phyloP scores from a whole-genome alignment of 768 basidiomycete genomes.

The Rossbeevera mucosa region DNA sequence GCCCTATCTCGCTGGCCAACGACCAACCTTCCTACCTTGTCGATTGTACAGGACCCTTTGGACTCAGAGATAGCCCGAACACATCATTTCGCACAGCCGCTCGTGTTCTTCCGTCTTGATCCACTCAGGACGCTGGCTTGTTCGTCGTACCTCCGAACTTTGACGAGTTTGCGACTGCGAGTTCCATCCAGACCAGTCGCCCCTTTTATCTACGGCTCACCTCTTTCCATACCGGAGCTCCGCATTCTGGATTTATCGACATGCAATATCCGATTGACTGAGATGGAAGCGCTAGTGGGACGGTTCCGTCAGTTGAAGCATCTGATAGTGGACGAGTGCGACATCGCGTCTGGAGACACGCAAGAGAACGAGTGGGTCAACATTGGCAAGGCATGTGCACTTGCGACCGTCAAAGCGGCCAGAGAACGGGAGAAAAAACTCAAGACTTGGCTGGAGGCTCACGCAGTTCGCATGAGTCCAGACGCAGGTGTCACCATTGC shows the following conservation, averaged over 20 bases:
- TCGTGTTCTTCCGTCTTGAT: slow-evolving; percentile 78
- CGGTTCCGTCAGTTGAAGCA: slow-evolving; percentile 52
- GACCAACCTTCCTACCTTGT: slow-evolving; percentile 40
- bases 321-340: slow-evolving; percentile 68
- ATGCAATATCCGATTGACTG: slow-evolving; percentile 48
- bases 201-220: slow-evolving; percentile 33
- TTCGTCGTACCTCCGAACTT: slow-evolving; percentile 39
- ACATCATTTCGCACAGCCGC: slow-evolving; percentile 70
- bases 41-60: slow-evolving; percentile 65
- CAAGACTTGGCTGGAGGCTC: slow-evolving; percentile 45
- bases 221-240: slow-evolving; percentile 39
- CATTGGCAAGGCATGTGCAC: slow-evolving; percentile 58
- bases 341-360: slow-evolving; percentile 46
- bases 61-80: slow-evolving; percentile 35
- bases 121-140: slow-evolving; percentile 44
- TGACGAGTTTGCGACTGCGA: slow-evolving; percentile 61
- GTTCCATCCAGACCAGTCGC: slow-evolving; percentile 64
- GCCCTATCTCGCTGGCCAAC: slow-evolving; percentile 63
- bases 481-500: not conserved
- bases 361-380: slow-evolving; percentile 54
- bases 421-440: slow-evolving; percentile 64
- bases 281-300: slow-evolving; percentile 51
- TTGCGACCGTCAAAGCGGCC: slow-evolving; percentile 56
- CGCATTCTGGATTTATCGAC: slow-evolving; percentile 75
- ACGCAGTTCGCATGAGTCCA: slow-evolving; percentile 5